These are phyloP conservation scores for Tuber calosporum DNA, from an alignment of 495 filamentous ascomycete species.

Conservation along the genomic window DNA sequence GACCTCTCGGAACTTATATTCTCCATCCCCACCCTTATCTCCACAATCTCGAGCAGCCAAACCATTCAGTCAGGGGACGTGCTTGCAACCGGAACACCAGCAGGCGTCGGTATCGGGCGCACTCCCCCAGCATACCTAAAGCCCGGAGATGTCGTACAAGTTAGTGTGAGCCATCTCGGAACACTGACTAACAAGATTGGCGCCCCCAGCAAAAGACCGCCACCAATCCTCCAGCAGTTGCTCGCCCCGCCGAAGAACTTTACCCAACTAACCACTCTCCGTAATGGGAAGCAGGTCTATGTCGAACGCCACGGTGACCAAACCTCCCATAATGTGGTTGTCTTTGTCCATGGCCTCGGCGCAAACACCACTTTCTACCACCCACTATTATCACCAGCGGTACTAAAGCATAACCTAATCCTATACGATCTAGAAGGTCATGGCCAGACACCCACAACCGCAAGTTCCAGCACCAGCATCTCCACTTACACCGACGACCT, in stretches of 20 bases:
- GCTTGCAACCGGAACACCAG: conserved; percentile 49
- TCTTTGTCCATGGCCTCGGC: conserved; percentile 52
- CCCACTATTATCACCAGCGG: conserved; percentile 43
- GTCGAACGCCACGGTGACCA: conserved; percentile 40
- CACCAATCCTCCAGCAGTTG: conserved; percentile 26
- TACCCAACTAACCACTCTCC: conserved; percentile 44
- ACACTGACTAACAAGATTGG: conserved; percentile 47
- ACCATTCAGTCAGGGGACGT: conserved; percentile 48
- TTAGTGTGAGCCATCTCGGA: conserved; percentile 47
- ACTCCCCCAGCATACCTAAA: conserved; percentile 48
- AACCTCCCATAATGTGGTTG: conserved; percentile 34
- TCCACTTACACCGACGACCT: conserved; percentile 47
- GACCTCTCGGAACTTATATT: conserved; percentile 48
- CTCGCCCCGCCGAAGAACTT: conserved; percentile 32
- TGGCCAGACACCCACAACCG: conserved; percentile 48
- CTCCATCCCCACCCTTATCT: conserved; percentile 45
- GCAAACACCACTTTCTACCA: conserved; percentile 45
- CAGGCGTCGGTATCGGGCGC: conserved; percentile 50
- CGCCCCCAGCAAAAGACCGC: conserved; percentile 32
- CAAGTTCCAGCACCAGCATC: conserved; percentile 44
- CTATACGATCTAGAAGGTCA: conserved; percentile 53
- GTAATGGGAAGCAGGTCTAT: conserved; percentile 46
- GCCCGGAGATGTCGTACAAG: conserved; percentile 45
- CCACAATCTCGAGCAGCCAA: conserved; percentile 46
- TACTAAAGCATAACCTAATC: conserved; percentile 35